Conservation (phyloP, 2,329 filamentous ascomycete species). For the Aspergillus fijiensis region DNA sequence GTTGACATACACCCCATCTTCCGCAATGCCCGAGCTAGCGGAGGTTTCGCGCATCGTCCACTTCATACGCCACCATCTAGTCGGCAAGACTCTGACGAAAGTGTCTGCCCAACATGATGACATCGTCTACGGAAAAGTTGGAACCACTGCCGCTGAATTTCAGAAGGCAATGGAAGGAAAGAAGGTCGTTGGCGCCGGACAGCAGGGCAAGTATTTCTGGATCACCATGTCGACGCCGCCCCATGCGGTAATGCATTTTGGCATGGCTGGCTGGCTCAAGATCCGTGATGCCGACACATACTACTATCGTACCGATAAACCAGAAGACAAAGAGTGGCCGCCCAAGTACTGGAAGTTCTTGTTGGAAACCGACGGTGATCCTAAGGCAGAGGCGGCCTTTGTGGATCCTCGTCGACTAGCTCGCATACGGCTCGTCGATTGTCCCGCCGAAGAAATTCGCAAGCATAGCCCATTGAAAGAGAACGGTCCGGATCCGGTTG, state of each 20-base stretch:
- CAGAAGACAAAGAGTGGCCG: slow-evolving; percentile 70
- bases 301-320: slow-evolving; percentile 70
- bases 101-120: slow-evolving; percentile 74
- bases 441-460: slow-evolving; percentile 71
- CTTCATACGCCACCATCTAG: slow-evolving; percentile 77
- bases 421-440: slow-evolving; percentile 79
- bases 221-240: slow-evolving; percentile 74
- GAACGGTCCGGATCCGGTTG: slow-evolving; percentile 90
- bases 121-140: slow-evolving; percentile 88
- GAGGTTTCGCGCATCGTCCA: slow-evolving; percentile 82
- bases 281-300: slow-evolving; percentile 75
- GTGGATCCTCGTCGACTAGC: slow-evolving; percentile 78
- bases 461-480: slow-evolving; percentile 76
- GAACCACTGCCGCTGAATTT: slow-evolving; percentile 74
- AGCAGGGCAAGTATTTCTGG: slow-evolving; percentile 98
- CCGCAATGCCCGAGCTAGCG: slow-evolving; percentile 50
- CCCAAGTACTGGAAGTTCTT: slow-evolving; percentile 88
- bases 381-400: slow-evolving; percentile 70
- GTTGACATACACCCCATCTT: not conserved
- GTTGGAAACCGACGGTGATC: slow-evolving; percentile 63
- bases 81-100: slow-evolving; percentile 73
- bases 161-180: slow-evolving; percentile 71
- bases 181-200: slow-evolving; percentile 68
- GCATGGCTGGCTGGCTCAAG: slow-evolving; percentile 80
- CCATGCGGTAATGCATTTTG: slow-evolving; percentile 86